phyloP scores from a whole-genome alignment of 2,329 filamentous ascomycete genomes.

The Colletotrichum siamense region DNA sequence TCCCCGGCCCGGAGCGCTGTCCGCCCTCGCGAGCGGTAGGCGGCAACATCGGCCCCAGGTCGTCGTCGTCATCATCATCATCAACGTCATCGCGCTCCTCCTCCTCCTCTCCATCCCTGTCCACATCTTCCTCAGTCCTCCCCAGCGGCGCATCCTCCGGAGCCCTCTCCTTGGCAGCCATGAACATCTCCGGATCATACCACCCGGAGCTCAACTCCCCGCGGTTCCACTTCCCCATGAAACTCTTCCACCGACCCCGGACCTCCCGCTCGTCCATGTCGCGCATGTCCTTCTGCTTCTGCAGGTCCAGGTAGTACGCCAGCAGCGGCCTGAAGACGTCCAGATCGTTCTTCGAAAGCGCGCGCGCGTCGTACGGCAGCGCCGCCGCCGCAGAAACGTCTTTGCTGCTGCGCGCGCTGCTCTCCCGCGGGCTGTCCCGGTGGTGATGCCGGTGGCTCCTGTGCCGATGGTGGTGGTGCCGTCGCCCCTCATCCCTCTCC shows the following conservation, averaged over 20 bases:
- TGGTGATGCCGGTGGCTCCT: not conserved
- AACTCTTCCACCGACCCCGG: conserved; percentile 91
- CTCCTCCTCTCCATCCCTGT: conserved; percentile 24
- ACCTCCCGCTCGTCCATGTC: conserved; percentile 77
- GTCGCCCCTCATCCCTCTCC: conserved; percentile 7
- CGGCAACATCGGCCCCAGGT: conserved; percentile 58
- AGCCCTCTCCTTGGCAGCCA: conserved; percentile 36
- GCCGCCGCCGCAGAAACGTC: not conserved
- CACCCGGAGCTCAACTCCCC: conserved; percentile 87
- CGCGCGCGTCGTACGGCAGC: conserved; percentile 71
- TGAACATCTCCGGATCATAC: conserved; percentile 83
- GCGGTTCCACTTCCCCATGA: conserved; percentile 89
- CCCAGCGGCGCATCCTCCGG: not conserved
- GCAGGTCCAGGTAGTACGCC: conserved; percentile 84
- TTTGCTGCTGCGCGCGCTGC: not conserved
- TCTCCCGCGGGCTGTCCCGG: not conserved
- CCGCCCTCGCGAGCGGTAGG: conserved; percentile 29
- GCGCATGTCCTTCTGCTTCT: conserved; percentile 77
- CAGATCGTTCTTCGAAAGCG: conserved; percentile 74
- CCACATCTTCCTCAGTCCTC: not conserved
- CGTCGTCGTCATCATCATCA: conserved; percentile 59
- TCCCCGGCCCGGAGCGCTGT: conserved; percentile 56
- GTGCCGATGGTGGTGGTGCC: not conserved
- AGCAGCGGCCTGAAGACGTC: conserved; percentile 73
- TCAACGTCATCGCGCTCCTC: conserved; percentile 30